Conservation (phyloP, 768 basidiomycete species). For the Russula virescens region DNA sequence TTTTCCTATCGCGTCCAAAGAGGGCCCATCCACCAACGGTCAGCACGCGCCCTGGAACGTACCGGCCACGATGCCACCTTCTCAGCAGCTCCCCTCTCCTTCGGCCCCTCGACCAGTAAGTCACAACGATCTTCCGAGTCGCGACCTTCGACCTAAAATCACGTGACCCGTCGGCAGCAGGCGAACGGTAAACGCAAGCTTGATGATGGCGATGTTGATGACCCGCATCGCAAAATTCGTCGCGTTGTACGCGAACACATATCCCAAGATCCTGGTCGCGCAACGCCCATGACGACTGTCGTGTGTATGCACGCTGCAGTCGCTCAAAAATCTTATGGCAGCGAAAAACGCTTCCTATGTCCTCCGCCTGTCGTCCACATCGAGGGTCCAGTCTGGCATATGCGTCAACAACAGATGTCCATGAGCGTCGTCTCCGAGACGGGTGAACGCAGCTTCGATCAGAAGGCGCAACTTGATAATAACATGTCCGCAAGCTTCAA, state of each 20-base stretch:
- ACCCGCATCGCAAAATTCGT: conserved; percentile 73
- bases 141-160: conserved; percentile 1
- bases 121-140: neutral
- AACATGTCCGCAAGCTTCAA: conserved; percentile 88
- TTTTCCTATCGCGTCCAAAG: conserved; percentile 25
- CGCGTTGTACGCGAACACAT: conserved; percentile 81
- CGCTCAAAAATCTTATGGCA: conserved; percentile 94
- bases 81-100: conserved; percentile 20
- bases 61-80: conserved; percentile 5
- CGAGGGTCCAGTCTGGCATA: conserved; percentile 81
- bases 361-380: conserved; percentile 92
- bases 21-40: conserved; percentile 21
- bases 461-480: conserved; percentile 76
- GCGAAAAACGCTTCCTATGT: conserved; percentile 90
- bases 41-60: conserved; percentile 26
- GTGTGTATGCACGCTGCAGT: conserved; percentile 88
- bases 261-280: conserved; percentile 64
- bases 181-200: conserved; percentile 66
- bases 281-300: conserved; percentile 86
- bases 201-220: conserved; percentile 53
- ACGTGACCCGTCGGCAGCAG: conserved; percentile 25
- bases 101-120: conserved; percentile 20
- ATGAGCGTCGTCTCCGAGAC: conserved; percentile 84
- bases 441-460: conserved; percentile 79
- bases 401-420: conserved; percentile 72